Evolutionary conservation across 176 grass and related monocot species (phyloP).

Genomic region (Poa pratensis): DNA sequence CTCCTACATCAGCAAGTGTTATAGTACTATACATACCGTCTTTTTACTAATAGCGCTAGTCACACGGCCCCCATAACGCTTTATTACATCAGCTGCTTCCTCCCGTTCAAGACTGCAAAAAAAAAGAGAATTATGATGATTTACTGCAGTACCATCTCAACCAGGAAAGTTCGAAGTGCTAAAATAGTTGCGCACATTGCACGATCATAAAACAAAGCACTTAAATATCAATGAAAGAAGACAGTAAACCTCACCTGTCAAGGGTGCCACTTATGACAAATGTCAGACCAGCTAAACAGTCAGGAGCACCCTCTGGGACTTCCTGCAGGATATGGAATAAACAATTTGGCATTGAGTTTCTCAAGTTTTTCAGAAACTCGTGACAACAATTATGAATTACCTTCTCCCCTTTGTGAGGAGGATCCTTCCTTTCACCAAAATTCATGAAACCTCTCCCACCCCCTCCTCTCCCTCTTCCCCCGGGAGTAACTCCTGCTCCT

Average conservation of each 20-base stretch:
- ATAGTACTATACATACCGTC: conserved; percentile 61
- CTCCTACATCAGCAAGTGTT: conserved; percentile 20
- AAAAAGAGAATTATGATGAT: conserved; percentile 22
- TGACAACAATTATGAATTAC: conserved; percentile 49
- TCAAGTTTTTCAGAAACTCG: background rate
- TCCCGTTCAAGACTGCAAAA: conserved; percentile 89
- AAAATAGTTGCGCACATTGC: conserved; percentile 21
- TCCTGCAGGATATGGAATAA: conserved; percentile 64
- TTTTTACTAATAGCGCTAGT: conserved; percentile 97
- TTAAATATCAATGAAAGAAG: conserved; percentile 14
- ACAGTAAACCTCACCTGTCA: conserved; percentile 72
- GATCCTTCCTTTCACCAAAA: conserved; percentile 98
- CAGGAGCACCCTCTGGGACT: conserved; percentile 85
- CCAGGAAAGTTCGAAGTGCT: background rate
- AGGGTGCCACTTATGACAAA: conserved; percentile 97
- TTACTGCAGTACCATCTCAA: conserved; percentile 6
- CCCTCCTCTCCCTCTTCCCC: conserved; percentile 83
- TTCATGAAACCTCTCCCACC: conserved; percentile 96
- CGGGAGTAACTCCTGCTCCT: conserved; percentile 58
- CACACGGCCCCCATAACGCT: conserved; percentile 88
- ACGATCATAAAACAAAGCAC: conserved; percentile 18
- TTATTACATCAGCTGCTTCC: conserved; percentile 94
- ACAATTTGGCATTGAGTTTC: conserved; percentile 34
- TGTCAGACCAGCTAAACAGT: conserved; percentile 94
- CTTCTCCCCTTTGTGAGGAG: conserved; percentile 99